Evolutionary conservation across 2,329 filamentous ascomycete species (phyloP).

Genomic region (Diaporthe sp.): DNA sequence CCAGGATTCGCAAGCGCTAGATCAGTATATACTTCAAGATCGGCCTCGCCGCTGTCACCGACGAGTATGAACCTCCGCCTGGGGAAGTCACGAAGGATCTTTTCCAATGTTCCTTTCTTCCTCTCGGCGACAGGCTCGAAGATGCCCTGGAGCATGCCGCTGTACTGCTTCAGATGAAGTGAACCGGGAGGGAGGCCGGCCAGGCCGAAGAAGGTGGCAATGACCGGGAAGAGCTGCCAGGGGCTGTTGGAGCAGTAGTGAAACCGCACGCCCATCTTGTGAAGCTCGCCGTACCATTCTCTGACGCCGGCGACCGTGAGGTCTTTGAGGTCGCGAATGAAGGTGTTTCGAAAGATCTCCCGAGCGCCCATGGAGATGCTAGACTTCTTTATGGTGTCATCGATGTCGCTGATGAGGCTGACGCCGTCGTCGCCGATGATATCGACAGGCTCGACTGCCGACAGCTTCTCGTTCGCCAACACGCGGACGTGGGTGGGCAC

Average conservation of each 20-base stretch:
- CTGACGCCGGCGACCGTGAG: constrained; percentile 87
- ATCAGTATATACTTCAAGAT: constrained; percentile 97
- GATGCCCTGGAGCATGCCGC: constrained; percentile 96
- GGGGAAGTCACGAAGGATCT: constrained; percentile 90
- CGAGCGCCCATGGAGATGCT: constrained; percentile 88
- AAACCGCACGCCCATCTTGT: constrained; percentile 84
- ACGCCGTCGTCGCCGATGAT: constrained; percentile 84
- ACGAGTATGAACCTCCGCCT: constrained; percentile 90
- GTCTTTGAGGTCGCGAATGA: constrained; percentile 86
- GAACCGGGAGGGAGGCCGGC: constrained; percentile 88
- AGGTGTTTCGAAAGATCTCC: constrained; percentile 97
- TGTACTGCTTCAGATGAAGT: constrained; percentile 96
- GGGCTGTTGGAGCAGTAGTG: constrained; percentile 99
- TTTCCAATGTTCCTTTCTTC: constrained; percentile 89
- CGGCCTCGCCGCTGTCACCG: constrained; percentile 95
- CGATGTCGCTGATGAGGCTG: constrained; percentile 96
- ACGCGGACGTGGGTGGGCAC: constrained; percentile 91
- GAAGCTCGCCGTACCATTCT: constrained; percentile 88
- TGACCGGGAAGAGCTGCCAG: constrained; percentile 94
- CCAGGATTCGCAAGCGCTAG: constrained; percentile 87
- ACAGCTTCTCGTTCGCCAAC: constrained; percentile 86
- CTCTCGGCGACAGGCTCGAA: constrained; percentile 97
- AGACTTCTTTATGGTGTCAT: constrained; percentile 97
- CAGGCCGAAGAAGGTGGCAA: constrained; percentile 86
- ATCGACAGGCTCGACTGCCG: constrained; percentile 81